Evolutionary conservation across 1,139 yeast genomes (phyloP), one percentile per base, ranked within the genome.

Genomic region (Candida glucosophila): DNA sequence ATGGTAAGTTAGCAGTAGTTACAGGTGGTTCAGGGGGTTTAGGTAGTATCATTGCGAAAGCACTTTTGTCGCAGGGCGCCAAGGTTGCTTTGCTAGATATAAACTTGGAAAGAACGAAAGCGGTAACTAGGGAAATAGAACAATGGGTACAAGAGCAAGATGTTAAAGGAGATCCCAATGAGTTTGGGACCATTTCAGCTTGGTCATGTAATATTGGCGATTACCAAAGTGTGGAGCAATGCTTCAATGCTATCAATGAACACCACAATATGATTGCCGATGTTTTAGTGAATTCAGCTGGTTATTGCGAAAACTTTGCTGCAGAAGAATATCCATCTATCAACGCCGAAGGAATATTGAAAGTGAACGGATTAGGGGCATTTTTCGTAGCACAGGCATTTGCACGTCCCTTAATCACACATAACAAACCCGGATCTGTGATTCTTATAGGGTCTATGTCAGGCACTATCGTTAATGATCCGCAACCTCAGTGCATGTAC

Each of bases 11-110:
- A 31, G 85, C 83, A 22, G 65, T 81, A 28, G 56, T 81, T 38
- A 81, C 92, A 17, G 93, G 93, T 27, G 93, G 92, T 11, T 77
- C 86, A 16, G 92, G 92, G 27, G 92, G 92, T 12, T 60, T 81
- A 40, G 78, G 86, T 3, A 57, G 75, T 17, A 74, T 79, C 11
- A 51, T 80, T 52, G 71, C 80, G 28, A 71, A 78, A 49, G 82
- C 81, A 12, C 63, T 76, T 28, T 57, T 79, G 17, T 79, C 81
- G 5, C 79, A 75, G 46, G 80, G 79, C 25, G 80, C 85, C 4
- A 78, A 78, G 11, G 58, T 81, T 23, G 92, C 92, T n/a, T 61
- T 81, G 25, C 65, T 81, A 22, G 92, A 81, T 51, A 67, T 77
- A 60, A 73, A 75, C 55, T 53, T 70, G 44, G 79, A 74, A 34